Evolutionary conservation across 345 rosid genomes (phyloP), one percentile per base, ranked within the genome.

Genomic region (Pistacia vera): DNA sequence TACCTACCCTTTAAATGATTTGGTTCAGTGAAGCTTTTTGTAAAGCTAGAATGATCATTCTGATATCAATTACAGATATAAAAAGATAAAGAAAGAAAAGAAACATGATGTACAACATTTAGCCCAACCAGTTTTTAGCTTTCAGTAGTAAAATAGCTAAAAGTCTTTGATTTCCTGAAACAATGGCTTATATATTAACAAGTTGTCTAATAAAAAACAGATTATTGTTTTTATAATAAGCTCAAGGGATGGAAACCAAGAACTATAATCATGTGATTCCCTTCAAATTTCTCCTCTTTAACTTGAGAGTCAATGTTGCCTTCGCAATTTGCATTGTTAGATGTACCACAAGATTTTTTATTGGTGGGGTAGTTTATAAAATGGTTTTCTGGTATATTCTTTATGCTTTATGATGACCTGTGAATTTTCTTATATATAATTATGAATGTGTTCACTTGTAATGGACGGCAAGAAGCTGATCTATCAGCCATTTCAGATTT

Each of bases 191-290:
- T 25, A 52, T 51, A 0, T 55, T 18, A 16, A 16, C 72, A 67
- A 56, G 78, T 41, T 66, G 64, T 38, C 56, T 36, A 10, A 46
- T 61, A 44, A 72, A 72, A 61, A 61, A 22, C 49, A 49, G 60
- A 7, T 52, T 72, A 35, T 36, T 70, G 30, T 12, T 59, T 28
- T 20, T 46, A 22, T 14, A 41, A 25, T 46, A 48, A 61, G 20
- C 58, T 62, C 33, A 28, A 28, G 60, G 44, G 14, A 30, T 49
- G 68, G 57, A 46, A 48, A 46, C 57, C 38, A 8, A 11, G 58
- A 28, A 22, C 28, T 30, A 11, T n/a, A n/a, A 30, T 36, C 6
- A 14, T 70, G 49, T 72, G 46, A 16, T 17, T 49, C 41, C 36
- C 48, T 30, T 36, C 18, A 28, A 11, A 28, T 49, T 49, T 73